Evolutionary conservation across 768 basidiomycete genomes (phyloP), one percentile per base, ranked within the genome.

Genomic region (Rhodotorula sphaerocarpa): DNA sequence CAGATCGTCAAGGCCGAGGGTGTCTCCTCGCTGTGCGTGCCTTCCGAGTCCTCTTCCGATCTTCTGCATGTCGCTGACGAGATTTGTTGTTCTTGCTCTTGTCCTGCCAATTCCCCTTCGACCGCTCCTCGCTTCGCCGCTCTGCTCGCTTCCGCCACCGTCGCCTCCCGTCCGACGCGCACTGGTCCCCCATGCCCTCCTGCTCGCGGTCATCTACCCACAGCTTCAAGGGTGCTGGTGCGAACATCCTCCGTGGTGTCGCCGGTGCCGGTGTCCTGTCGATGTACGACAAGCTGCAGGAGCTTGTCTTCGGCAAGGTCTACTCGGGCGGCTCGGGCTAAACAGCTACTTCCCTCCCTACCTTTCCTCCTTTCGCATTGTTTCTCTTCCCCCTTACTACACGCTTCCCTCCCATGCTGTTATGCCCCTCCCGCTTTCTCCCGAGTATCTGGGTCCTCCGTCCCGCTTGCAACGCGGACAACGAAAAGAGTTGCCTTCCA

Each of bases 281-380:
- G 55, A 81, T 97, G 66, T 97, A 97, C 80, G 95, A 97, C 85
- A 93, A 97, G 81, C 84, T 95, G 75, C 93, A 97, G 78, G 82
- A 89, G 77, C 77, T 77, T 67, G 71, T 68, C 56, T 69, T 63
- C 67, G 67, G 62, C 45, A 67, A 62, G 57, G 63, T 65, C 54
- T 65, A 65, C 63, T 59, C 63, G 41, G 63, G 63, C 31, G 63
- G 63, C 34, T 65, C 63, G 23, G 63, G 63, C 55, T 65, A 65
- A 65, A 59, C 39, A 18, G 15, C 7, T 31, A 9, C 27, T 1
- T 34, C 27, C 14, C 18, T 41, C 28, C 41, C 16, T 20, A 3
- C 14, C 30, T n/a, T 12, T 15, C 3, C 11, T 15, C 43, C 5
- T 23, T 34, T 31, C 28, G 5, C 18, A 23, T n/a, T 27, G 43